phyloP scores from a whole-genome alignment of 176 grass and related monocot species.

The Otatea glauca region DNA sequence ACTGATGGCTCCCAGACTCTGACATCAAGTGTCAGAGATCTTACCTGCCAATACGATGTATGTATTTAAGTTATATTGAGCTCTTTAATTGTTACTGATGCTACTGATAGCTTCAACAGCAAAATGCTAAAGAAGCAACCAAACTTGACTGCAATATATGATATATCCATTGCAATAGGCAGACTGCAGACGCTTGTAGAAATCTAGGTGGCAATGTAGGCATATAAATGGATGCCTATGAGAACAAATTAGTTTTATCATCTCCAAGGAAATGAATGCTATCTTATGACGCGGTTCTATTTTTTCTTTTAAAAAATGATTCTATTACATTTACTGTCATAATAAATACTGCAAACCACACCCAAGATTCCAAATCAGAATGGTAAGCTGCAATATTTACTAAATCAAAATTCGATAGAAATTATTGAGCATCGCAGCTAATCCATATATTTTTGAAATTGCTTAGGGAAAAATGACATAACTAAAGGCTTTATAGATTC shows the following conservation, averaged over 20 bases:
- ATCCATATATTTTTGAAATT: slow-evolving; percentile 14
- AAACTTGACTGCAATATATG: slow-evolving; percentile 8
- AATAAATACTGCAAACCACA: slow-evolving; percentile 28
- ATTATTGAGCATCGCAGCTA: slow-evolving; percentile 3
- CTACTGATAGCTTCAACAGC: not conserved
- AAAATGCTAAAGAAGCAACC: slow-evolving; percentile 27
- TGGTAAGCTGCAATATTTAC: not conserved
- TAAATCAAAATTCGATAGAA: slow-evolving; percentile 23
- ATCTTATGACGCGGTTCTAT: not conserved
- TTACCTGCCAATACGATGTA: slow-evolving; percentile 68
- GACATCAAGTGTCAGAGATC: slow-evolving; percentile 95
- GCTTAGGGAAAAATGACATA: slow-evolving; percentile 3
- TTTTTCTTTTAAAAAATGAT: not conserved
- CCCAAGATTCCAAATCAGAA: not conserved
- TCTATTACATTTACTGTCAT: slow-evolving; percentile 9
- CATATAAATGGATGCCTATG: not conserved
- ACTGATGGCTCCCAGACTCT: slow-evolving; percentile 97
- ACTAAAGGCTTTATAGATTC: slow-evolving; percentile 17
- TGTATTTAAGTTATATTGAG: slow-evolving; percentile 14
- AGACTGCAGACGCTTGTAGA: slow-evolving; percentile 3
- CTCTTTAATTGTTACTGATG: not conserved
- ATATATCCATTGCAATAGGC: slow-evolving; percentile 9
- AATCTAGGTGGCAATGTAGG: not conserved
- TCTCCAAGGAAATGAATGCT: not conserved
- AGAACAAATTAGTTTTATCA: not conserved